These are phyloP conservation scores for Deinandra increscens DNA, from an alignment of 129 eudicot species.

Conservation along the genomic window DNA sequence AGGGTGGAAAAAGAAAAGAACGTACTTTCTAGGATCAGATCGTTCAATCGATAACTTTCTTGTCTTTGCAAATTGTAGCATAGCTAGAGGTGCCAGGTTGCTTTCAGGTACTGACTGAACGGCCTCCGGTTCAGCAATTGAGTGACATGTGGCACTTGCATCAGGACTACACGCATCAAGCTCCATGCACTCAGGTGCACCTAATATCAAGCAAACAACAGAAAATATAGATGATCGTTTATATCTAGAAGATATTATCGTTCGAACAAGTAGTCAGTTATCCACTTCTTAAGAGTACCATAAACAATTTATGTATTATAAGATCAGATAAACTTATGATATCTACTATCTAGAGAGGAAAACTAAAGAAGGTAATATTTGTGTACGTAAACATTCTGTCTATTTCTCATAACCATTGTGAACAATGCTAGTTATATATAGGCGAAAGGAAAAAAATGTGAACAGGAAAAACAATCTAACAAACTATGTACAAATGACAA, in stretches of 20 bases:
- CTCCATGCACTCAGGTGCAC: constrained; percentile 48
- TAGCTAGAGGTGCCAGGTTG: constrained; percentile 55
- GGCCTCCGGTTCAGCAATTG: constrained; percentile 68
- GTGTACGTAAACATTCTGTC: too few relatives aligned
- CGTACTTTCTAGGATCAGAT: constrained; percentile 74
- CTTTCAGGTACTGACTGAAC: constrained; percentile 61
- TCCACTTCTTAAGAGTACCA: constrained; percentile 2
- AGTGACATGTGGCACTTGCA: constrained; percentile 56
- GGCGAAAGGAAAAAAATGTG: too few relatives aligned
- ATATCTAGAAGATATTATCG: not conserved
- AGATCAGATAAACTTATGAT: not conserved
- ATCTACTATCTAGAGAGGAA: too few relatives aligned
- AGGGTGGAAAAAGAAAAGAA: not conserved
- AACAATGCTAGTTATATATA: too few relatives aligned
- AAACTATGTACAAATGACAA: too few relatives aligned
- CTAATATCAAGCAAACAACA: constrained; percentile 28
- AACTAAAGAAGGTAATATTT: too few relatives aligned
- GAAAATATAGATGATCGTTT: not conserved
- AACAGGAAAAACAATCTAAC: too few relatives aligned
- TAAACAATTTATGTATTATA: not conserved
- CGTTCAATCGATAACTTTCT: constrained; percentile 83
- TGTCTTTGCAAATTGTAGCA: constrained; percentile 85
- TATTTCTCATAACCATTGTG: too few relatives aligned
- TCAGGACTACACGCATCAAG: constrained; percentile 59
- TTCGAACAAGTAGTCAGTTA: not conserved